These are phyloP conservation scores for Aspergillus kassunensis DNA, from an alignment of 495 filamentous ascomycete genomes.

Conservation along the genomic window DNA sequence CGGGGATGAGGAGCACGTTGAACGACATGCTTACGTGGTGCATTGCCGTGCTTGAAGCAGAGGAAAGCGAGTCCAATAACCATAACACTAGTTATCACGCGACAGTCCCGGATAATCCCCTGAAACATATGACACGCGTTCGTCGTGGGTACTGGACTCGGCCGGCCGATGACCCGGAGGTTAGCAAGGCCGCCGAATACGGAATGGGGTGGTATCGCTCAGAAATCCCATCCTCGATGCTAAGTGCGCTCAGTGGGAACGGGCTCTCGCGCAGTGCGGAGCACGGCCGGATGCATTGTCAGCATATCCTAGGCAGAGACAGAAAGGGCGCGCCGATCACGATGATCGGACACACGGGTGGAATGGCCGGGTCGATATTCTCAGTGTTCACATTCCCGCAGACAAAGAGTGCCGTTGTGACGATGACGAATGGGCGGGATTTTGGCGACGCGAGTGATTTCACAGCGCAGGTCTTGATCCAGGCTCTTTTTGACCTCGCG, in stretches of 20 bases:
- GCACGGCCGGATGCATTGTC: constrained; percentile 4
- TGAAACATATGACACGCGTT: constrained; percentile 16
- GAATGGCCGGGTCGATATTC: constrained; percentile 8
- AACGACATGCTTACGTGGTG: constrained; percentile 21
- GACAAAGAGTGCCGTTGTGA: constrained; percentile 16
- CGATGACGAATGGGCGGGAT: constrained; percentile 13
- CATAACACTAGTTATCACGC: not conserved
- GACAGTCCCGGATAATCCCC: constrained; percentile 7
- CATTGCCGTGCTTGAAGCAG: constrained; percentile 11
- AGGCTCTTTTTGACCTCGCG: constrained; percentile 17
- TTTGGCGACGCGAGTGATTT: constrained; percentile 19
- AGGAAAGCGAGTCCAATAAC: constrained; percentile 6
- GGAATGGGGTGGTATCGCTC: constrained; percentile 18
- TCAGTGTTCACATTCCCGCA: constrained; percentile 17
- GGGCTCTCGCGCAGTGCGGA: not conserved
- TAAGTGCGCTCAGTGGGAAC: constrained; percentile 11
- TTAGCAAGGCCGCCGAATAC: constrained; percentile 11
- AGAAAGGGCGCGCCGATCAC: not conserved
- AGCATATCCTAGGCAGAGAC: constrained; percentile 15
- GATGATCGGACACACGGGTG: constrained; percentile 13
- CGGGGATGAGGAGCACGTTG: constrained; percentile 16
- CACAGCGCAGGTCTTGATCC: constrained; percentile 14
- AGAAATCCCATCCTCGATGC: constrained; percentile 16
- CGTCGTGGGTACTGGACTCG: constrained; percentile 17
- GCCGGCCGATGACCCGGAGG: constrained; percentile 13